phyloP scores from a whole-genome alignment of 768 basidiomycete species.

The Collybia mongolica region DNA sequence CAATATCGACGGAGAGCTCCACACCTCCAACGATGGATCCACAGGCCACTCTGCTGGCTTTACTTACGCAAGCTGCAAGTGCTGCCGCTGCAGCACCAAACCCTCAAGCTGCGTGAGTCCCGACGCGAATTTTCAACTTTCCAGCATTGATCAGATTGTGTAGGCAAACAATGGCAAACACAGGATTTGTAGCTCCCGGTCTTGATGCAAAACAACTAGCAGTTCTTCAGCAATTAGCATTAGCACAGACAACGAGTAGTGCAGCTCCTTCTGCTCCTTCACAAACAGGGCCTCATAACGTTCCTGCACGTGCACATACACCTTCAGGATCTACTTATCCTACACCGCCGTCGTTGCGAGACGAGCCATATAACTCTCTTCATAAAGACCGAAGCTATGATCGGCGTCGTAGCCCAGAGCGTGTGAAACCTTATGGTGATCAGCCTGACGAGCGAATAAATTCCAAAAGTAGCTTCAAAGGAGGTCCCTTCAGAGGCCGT shows the following conservation, averaged over 20 bases:
- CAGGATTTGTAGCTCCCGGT: conserved; percentile 27
- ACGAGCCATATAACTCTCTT: conserved; percentile 39
- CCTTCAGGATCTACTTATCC: conserved; percentile 24
- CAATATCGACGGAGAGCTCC: conserved; percentile 21
- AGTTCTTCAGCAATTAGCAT: conserved; percentile 74
- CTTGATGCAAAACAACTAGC: conserved; percentile 62
- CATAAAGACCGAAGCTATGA: conserved; percentile 43
- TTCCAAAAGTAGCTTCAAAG: conserved; percentile 53
- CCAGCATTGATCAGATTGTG: neutral
- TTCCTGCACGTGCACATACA: conserved; percentile 18
- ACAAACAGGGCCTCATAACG: conserved; percentile 27
- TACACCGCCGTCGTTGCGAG: conserved; percentile 37
- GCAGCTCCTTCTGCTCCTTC: conserved; percentile 21
- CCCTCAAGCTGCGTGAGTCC: conserved; percentile 34
- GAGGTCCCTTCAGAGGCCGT: conserved; percentile 52
- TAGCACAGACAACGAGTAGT: conserved; percentile 59
- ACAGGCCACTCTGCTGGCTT: conserved; percentile 65
- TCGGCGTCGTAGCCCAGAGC: conserved; percentile 49
- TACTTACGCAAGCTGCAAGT: conserved; percentile 67
- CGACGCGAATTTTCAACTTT: too few species aligned
- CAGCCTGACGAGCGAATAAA: conserved; percentile 49
- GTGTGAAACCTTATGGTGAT: conserved; percentile 46
- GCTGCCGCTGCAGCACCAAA: conserved; percentile 29
- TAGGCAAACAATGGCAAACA: conserved; percentile 69
- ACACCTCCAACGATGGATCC: conserved; percentile 37